Percentiles rank a stretch among this genome's conserved stretches.
Conservation (phyloP, 1,284 basidiomycete genomes). For the Chiua sp. region DNA sequence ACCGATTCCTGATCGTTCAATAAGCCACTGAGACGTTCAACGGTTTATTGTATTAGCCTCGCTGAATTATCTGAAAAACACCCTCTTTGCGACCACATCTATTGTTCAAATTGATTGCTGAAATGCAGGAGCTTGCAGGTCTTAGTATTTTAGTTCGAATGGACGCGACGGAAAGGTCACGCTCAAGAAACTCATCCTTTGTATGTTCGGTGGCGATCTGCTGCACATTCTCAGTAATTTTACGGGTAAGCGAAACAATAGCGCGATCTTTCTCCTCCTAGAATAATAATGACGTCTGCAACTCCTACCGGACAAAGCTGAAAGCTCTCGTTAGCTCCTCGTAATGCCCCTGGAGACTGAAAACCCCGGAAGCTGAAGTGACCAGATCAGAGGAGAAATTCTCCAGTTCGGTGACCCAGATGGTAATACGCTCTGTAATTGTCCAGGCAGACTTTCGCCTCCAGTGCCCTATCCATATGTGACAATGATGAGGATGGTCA, state of each 20-base stretch:
- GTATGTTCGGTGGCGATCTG: background rate
- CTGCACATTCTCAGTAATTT: background rate
- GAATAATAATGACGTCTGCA: background rate
- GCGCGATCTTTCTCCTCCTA: conserved; percentile 4
- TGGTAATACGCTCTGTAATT: background rate
- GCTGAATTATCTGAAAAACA: too few relatives aligned
- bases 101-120: too few relatives aligned
- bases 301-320: conserved; percentile 2
- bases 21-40: too few relatives aligned
- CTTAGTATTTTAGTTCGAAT: background rate
- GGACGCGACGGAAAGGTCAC: background rate
- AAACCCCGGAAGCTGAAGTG: background rate
- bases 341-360: too few relatives aligned
- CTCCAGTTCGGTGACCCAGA: conserved; percentile 16
- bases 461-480: conserved; percentile 5
- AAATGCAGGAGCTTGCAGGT: too few relatives aligned
- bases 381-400: conserved; percentile 7
- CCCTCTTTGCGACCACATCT: too few relatives aligned
- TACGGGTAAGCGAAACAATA: conserved; percentile 3
- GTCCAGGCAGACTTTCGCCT: background rate
- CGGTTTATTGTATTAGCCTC: too few relatives aligned
- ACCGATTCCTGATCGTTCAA: too few relatives aligned
- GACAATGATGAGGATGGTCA: too few relatives aligned
- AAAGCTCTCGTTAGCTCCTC: conserved; percentile 5
- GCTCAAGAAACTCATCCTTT: background rate